Base-by-base conservation (phyloP, 176 grass and related monocot genomes). In the Bolboschoenus planiculmis region DNA sequence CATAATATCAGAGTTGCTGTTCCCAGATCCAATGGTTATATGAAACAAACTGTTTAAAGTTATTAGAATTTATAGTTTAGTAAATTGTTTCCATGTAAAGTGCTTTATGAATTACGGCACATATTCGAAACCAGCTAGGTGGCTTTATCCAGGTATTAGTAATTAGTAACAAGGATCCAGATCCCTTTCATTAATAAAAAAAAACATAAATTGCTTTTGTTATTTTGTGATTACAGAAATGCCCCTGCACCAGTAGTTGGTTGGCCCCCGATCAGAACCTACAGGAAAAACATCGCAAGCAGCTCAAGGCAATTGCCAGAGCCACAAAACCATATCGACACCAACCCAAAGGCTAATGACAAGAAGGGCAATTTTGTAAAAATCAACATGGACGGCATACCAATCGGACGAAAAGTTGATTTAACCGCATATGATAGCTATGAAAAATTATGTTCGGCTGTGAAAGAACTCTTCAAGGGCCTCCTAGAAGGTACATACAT, bases 351-450 rank as follows among this genome's bases (percentile, higher is more conserved):
- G 10, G 36, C 85, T 61, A 81, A 71, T 81, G 78, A 63, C 88
- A 96, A 87, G 83, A 95, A 93, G 65, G 80, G 81, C 42, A 78
- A 82, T 76, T 86, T 96, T 7, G 83, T 99, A 29, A 99, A 99
- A 86, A 96, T 99, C 76, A 96, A 99, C 91, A 99, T 99, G 97
- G 97, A 99, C 55, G 97, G 97, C 44, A 90, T 93, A 50, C 93
- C 89, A 18, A 99, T 99, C 72, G 97, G 97, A 87, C 90, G 97
- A 80, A 99, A 99, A 85, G 83, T 99, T 56, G 81, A 99, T 67
- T 84, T 99, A 67, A 89, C 51, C 24, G 86, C 88, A 56, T 93
- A 84, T 57, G 93, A 93, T 80, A 90, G 86, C 80, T 96, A 93
- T n/a, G 71, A 90, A 56, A 90, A 76, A 26, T 85, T 99, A 48